Evolutionary conservation across 352 stramenopile genomes (phyloP).

Genomic region (Labyrinthula sp.): DNA sequence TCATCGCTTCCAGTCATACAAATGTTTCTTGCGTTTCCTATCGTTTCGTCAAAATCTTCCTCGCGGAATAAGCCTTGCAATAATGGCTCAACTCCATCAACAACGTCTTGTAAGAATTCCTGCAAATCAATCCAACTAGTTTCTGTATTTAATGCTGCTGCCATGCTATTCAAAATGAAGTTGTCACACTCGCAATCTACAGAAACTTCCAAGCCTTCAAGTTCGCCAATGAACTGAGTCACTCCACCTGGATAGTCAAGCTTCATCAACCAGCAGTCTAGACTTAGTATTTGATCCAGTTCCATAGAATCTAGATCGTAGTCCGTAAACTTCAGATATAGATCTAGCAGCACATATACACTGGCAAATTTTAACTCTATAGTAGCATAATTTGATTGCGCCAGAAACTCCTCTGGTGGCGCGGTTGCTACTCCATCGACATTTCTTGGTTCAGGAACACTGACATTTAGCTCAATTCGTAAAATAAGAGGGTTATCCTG

Average conservation of each 20-base stretch:
- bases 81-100: neutral
- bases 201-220: neutral
- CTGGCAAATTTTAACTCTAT: slow-evolving; percentile 4
- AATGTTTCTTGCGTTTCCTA: neutral
- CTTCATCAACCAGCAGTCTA: slow-evolving; percentile 9
- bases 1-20: neutral
- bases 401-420: neutral
- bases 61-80: slow-evolving; percentile 3
- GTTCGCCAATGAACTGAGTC: neutral
- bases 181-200: slow-evolving; percentile 3
- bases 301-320: slow-evolving; percentile 1
- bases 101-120: slow-evolving; percentile 2
- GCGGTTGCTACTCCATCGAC: neutral
- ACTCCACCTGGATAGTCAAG: neutral
- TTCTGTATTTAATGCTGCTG: neutral
- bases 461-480: slow-evolving; percentile 4
- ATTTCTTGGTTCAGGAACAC: neutral
- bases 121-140: slow-evolving; percentile 1
- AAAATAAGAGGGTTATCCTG: neutral
- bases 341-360: slow-evolving; percentile 1
- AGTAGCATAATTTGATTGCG: slow-evolving; percentile 1
- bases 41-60: slow-evolving; percentile 1
- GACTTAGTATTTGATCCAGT: neutral
- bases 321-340: neutral
- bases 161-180: neutral